Percentiles rank a stretch among this genome's conserved stretches.
These are phyloP conservation scores for Metschnikowia henanensis DNA, from an alignment of 805 yeast genomes.

Conservation along the genomic window DNA sequence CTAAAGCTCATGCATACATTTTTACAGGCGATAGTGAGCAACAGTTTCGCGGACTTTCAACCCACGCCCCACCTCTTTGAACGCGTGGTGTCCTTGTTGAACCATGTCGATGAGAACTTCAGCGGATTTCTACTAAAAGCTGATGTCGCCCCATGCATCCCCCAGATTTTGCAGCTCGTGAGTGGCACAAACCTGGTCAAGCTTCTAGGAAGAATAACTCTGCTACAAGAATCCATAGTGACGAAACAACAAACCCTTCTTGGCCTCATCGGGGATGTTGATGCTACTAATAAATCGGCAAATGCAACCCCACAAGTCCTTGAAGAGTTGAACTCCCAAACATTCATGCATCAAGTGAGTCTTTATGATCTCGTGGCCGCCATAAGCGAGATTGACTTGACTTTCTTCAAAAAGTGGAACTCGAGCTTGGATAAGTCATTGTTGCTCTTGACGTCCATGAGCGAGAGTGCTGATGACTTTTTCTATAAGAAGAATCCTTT, in stretches of 20 bases:
- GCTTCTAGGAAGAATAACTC: constrained; percentile 37
- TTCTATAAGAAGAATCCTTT: constrained; percentile 68
- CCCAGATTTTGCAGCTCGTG: constrained; percentile 53
- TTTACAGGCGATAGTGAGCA: constrained; percentile 24
- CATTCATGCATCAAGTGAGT: constrained; percentile 54
- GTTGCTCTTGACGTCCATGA: constrained; percentile 53
- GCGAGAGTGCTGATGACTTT: constrained; percentile 18
- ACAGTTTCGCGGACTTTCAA: constrained; percentile 23
- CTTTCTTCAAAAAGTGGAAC: constrained; percentile 70
- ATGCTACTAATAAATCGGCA: constrained; percentile 2
- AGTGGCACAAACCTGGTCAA: constrained; percentile 3
- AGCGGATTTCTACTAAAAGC: constrained; percentile 71
- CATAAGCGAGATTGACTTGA: constrained; percentile 65
- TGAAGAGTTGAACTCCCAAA: constrained; percentile 35
- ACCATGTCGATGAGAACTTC: constrained; percentile 56
- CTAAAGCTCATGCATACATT: constrained; percentile 23
- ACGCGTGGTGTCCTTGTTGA: constrained; percentile 53
- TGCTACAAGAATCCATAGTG: constrained; percentile 53
- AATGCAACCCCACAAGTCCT: constrained; percentile 21
- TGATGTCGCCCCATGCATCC: constrained; percentile 55
- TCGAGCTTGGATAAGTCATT: constrained; percentile 78
- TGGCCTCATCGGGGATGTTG: constrained; percentile 23
- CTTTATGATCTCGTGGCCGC: constrained; percentile 57
- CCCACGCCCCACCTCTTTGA: constrained; percentile 38
- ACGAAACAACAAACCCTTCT: constrained; percentile 46